Conservation (phyloP, 2,329 filamentous ascomycete species). For the Pestalotiopsis sp. region DNA sequence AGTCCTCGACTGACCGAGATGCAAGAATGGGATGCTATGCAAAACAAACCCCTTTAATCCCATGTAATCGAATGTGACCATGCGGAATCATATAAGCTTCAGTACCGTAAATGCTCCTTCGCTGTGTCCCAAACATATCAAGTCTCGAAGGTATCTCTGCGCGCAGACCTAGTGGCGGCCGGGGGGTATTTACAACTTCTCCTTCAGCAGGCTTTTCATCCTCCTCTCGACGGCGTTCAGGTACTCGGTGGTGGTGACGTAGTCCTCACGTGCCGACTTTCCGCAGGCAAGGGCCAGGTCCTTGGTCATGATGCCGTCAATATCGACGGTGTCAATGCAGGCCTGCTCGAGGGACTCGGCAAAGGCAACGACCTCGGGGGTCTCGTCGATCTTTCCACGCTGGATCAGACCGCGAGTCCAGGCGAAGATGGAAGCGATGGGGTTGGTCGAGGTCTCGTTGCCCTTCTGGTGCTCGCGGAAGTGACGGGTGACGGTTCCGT, state of each 20-base stretch:
- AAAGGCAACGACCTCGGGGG: conserved; percentile 89
- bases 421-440: conserved; percentile 97
- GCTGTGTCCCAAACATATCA: neutral
- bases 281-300: conserved; percentile 94
- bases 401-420: conserved; percentile 96
- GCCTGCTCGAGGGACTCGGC: conserved; percentile 91
- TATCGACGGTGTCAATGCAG: conserved; percentile 90
- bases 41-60: neutral
- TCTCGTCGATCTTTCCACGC: conserved; percentile 89
- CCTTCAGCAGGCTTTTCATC: conserved; percentile 78
- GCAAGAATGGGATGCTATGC: conserved; percentile 6
- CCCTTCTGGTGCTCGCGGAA: conserved; percentile 99
- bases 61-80: neutral
- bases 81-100: neutral
- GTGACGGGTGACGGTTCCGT: conserved; percentile 97
- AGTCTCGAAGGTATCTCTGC: neutral
- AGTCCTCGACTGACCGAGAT: neutral
- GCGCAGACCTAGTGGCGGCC: neutral
- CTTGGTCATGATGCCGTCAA: conserved; percentile 98
- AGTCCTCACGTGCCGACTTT: conserved; percentile 80
- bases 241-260: conserved; percentile 92
- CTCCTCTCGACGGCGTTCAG: conserved; percentile 89
- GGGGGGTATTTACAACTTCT: conserved; percentile 66
- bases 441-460: conserved; percentile 95
- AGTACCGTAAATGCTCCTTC: neutral